Evolutionary conservation across 768 basidiomycete species (phyloP), one percentile per base, ranked within the genome.

Genomic region (Psilocybe subaeruginosa): DNA sequence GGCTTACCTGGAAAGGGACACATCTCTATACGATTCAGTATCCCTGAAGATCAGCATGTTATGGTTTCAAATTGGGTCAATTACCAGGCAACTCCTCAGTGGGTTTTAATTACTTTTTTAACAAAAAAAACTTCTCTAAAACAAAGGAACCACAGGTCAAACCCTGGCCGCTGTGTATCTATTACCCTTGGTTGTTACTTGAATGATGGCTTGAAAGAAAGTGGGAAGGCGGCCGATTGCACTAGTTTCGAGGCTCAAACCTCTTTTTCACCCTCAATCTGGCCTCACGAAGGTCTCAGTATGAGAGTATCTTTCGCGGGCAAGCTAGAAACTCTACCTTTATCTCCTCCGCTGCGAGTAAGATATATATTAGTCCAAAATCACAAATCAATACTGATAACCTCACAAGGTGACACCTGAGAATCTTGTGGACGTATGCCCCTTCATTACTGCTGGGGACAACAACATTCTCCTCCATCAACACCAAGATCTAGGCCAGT

Each of bases 401-500:
- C 16, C 29, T 50, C 47, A 17, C 9, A 23, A 66, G 85, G 61
- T 80, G 27, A 82, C 79, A 6, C 74, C 80, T 0, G 78, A 86
- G 48, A 77, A 75, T 60, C 72, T 82, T 16, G 77, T 87, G 19
- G 86, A 88, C 62, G 50, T 88, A 9, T 84, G 84, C 2, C 73
- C 75, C 16, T 78, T 82, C 56, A 61, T 84, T 23, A 66, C 60
- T 16, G 41, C 54, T 0, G 85, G 84, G 17, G 46, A 67, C 8
- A 86, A 86, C 63, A 70, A 56, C 0, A 66, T 87, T 8, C 72
- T 77, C 58, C 73, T 88, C 33, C 66, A 61, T 33, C 85, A 85
- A 55, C 68, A 65, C 31, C 70, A 68, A 17, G 81, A 82, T 64
- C 69, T 84, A 70, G 79, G 80, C 6, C 70, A 74, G 33, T 80